Evolutionary conservation across 208 protist species (phyloP), one percentile per base, ranked within the genome.

Genomic region (Lotmaria passim): DNA sequence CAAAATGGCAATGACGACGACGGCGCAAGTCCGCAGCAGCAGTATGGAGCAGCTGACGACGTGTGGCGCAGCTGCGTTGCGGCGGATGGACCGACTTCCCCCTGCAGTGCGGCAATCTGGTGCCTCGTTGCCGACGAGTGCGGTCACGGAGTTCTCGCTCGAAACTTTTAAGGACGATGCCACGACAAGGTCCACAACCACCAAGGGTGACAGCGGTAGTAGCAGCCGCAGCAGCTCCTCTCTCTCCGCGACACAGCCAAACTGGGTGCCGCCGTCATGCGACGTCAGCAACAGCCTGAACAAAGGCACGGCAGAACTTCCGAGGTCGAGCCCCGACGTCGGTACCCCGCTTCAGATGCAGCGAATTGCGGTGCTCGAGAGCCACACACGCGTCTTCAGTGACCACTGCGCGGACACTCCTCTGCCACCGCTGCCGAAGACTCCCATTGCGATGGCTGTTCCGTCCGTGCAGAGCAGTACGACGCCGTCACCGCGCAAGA

Each of bases 381-480:
- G n/a, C 52, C 52, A 33, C 2, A 23, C 52, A 1, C 52, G 52
- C 5, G 31, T 41, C 4, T 3, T 19, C 7, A 3, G 21, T 30
- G n/a, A 14, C 23, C n/a, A 55, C 3, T 10, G 23, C 10, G 21
- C 23, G 10, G 19, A 34, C 5, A 30, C 59, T 5, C 41, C 38
- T 28, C 44, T 64, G 44, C 59, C 59, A n/a, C 44, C 59, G 30
- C 59, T 64, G 59, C 59, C 59, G 11, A 51, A 41, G 10, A 44
- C 44, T 11, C 59, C 59, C 17, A 43, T 44, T 0, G 30, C 59
- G 38, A 28, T 64, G 44, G 28, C n/a, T 10, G 14, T 15, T 7
- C 41, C 41, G 3, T 30, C 43, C 8, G 26, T 44, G 0, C 8
- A 30, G 38, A 47, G 44, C 44, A 23, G n/a, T 19, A 8, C 14